Evolutionary conservation across 1,284 basidiomycete genomes (phyloP).

Genomic region (Malassezia caprae): DNA sequence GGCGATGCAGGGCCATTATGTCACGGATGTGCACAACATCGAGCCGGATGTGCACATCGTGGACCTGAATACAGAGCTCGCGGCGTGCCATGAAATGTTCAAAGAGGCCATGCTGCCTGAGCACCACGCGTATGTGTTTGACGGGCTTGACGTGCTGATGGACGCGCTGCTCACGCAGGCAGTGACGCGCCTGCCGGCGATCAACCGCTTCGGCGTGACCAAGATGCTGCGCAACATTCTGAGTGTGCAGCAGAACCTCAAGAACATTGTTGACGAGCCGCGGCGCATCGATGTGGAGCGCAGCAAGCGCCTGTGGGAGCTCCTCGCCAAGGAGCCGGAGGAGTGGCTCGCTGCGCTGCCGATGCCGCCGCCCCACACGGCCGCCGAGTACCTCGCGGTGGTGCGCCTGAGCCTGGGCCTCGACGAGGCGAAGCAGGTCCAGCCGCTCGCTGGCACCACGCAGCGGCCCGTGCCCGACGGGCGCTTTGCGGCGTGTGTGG

Average conservation of each 20-base stretch:
- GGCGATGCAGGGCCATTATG: conserved; percentile 61
- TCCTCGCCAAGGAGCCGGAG: conserved; percentile 20
- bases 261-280: conserved; percentile 48
- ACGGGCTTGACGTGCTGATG: conserved; percentile 74
- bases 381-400: conserved; percentile 29
- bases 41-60: conserved; percentile 84
- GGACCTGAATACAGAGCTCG: conserved; percentile 73
- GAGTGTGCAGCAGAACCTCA: conserved; percentile 83
- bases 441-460: conserved; percentile 10
- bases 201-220: conserved; percentile 68
- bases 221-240: conserved; percentile 85
- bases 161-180: conserved; percentile 70
- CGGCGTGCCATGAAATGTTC: conserved; percentile 62
- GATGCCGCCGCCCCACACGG: conserved; percentile 10
- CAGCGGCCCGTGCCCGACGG: background rate
- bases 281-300: conserved; percentile 63
- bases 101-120: conserved; percentile 22
- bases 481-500: conserved; percentile 1
- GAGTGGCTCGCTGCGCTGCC: conserved; percentile 7
- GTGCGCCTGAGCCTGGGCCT: conserved; percentile 37
- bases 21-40: conserved; percentile 56
- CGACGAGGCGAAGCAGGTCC: conserved; percentile 13
- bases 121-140: conserved; percentile 64
- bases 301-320: conserved; percentile 67
- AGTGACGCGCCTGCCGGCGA: conserved; percentile 61